Evolutionary conservation across 495 filamentous ascomycete genomes (phyloP).

Genomic region (Bacidia gigantensis): DNA sequence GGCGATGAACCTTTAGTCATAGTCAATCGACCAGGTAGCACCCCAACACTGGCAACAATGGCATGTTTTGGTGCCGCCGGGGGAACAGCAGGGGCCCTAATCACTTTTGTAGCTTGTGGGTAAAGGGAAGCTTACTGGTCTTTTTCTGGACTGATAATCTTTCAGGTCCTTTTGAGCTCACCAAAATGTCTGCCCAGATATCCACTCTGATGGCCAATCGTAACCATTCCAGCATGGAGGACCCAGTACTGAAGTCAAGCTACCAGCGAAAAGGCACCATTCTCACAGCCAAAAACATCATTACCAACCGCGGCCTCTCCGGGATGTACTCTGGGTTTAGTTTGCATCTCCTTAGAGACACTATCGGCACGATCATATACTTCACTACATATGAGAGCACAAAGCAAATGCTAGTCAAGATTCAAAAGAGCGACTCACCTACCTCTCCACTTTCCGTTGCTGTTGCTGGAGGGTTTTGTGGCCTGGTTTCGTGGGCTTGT

Average conservation of each 20-base stretch:
- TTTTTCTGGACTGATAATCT: not conserved
- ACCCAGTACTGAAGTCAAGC: constrained; percentile 40
- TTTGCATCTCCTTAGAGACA: constrained; percentile 67
- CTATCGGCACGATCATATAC: constrained; percentile 68
- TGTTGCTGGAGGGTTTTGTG: constrained; percentile 62
- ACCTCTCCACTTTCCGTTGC: constrained; percentile 61
- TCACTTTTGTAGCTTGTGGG: constrained; percentile 67
- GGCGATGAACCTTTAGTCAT: constrained; percentile 49
- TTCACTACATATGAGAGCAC: constrained; percentile 74
- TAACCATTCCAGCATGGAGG: constrained; percentile 41
- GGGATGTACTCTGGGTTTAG: constrained; percentile 69
- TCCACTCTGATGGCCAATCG: constrained; percentile 54
- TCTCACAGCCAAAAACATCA: constrained; percentile 56
- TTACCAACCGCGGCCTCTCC: constrained; percentile 51
- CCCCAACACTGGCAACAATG: constrained; percentile 50
- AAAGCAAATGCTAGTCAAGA: constrained; percentile 63
- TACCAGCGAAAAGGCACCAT: constrained; percentile 66
- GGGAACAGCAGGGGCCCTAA: constrained; percentile 59
- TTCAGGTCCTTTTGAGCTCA: constrained; percentile 68
- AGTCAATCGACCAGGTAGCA: constrained; percentile 49
- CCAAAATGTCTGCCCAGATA: constrained; percentile 67
- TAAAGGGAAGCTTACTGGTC: not conserved
- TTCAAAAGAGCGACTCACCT: constrained; percentile 49
- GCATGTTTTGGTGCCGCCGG: constrained; percentile 60
- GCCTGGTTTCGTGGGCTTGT: constrained; percentile 67